Percentiles rank a stretch among this genome's conserved stretches.
Conservation (phyloP, 2,329 filamentous ascomycete species). For the Trichoderma cornu-damae region DNA sequence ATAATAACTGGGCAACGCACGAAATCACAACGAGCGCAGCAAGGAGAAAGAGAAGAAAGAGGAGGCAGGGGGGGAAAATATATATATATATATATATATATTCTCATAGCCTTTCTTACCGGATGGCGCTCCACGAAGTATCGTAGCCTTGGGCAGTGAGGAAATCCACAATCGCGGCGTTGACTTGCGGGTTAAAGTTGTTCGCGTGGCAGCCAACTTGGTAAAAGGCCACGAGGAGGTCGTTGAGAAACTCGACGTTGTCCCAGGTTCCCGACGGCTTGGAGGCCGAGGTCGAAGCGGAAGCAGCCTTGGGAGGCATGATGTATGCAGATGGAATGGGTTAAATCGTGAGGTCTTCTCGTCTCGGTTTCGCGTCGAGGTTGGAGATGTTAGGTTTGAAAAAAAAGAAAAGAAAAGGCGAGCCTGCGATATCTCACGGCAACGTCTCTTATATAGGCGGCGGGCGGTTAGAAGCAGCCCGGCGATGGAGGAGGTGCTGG, state of each 20-base stretch:
- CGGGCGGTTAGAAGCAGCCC: not conserved
- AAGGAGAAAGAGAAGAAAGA: conserved; percentile 10
- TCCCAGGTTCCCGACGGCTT: conserved; percentile 27
- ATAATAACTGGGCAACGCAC: too few relatives aligned
- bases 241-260: conserved; percentile 31
- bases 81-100: too few relatives aligned
- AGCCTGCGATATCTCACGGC: too few relatives aligned
- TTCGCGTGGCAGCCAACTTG: conserved; percentile 26
- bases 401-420: too few relatives aligned
- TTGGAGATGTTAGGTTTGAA: not conserved
- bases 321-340: not conserved
- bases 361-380: not conserved
- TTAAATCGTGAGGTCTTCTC: not conserved
- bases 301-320: conserved; percentile 15
- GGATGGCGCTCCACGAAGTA: conserved; percentile 43
- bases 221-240: conserved; percentile 34
- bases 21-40: too few relatives aligned
- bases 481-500: not conserved
- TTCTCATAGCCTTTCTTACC: conserved; percentile 33
- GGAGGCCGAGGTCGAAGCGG: not conserved
- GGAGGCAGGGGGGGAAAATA: too few relatives aligned
- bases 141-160: conserved; percentile 31
- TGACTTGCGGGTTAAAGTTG: conserved; percentile 28
- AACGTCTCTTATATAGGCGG: too few relatives aligned
- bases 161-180: conserved; percentile 31